Evolutionary conservation across 2,329 filamentous ascomycete species (phyloP), one percentile per base, ranked within the genome.

Genomic region (Emergomyces africanus): DNA sequence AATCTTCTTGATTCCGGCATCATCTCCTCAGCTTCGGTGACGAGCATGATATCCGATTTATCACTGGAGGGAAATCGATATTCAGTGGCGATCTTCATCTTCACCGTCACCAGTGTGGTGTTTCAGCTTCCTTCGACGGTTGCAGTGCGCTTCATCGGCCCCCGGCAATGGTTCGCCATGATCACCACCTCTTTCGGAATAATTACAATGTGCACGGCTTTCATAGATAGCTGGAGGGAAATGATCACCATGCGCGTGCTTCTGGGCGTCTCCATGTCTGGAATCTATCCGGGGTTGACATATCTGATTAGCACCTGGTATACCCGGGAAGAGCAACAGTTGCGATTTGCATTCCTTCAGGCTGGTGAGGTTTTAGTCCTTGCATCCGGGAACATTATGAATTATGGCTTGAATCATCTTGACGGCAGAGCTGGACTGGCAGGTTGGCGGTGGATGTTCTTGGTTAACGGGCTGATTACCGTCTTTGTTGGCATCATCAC

Each of bases 41-140:
- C 86, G 0, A 83, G 79, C 30, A 86, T 88, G 82, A 77, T 84
- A 53, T 67, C 73, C 12, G 85, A 89, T 66, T 75, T 89, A 48
- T 78, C 79, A 18, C 74, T 89, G 14, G 78, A 82, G 48, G 85
- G 85, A 25, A 82, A 85, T 63, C 78, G 85, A 44, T 89, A 86
- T 64, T 86, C 83, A 1, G 80, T 88, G 4, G 80, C 83, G 25
- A 88, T 89, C 60, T 86, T 88, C 73, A 86, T 88, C 68, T 88
- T 88, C 71, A 88, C 85, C 10, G 79, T 88, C 59, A 78, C 84
- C 5, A 83, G 80, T 65, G 84, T 89, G 46, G 78, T 79, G 10
- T 88, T 86, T 66, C 85, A 88, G 68, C 73, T 88, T 8, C 86
- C 86, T 0, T 83, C 83, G 1, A 88, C 85, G 0, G 78, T 88